Evolutionary conservation across 2,329 filamentous ascomycete genomes (phyloP).

Genomic region (Sclerotinia sclerotiorum): DNA sequence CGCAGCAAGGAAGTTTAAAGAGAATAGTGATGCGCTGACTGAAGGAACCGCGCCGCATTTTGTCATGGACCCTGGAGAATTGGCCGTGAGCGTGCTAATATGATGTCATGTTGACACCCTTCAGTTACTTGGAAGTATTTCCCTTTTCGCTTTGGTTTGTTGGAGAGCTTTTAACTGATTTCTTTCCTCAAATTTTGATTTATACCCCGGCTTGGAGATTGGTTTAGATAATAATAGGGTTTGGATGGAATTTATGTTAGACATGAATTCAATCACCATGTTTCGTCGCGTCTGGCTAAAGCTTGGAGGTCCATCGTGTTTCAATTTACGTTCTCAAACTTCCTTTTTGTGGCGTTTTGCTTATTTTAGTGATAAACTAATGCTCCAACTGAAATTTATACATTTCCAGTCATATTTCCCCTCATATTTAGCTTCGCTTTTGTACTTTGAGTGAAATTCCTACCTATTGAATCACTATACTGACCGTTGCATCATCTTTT

Average conservation of each 20-base stretch:
- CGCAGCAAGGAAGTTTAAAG: slow-evolving; percentile 2
- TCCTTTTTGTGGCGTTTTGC: background rate
- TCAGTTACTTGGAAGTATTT: background rate
- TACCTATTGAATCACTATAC: background rate
- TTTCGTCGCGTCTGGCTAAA: background rate
- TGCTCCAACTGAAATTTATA: background rate
- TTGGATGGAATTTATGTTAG: background rate
- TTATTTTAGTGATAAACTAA: background rate
- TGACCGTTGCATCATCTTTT: background rate
- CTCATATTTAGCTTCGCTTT: background rate
- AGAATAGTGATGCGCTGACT: slow-evolving; percentile 18
- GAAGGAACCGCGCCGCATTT: slow-evolving; percentile 10
- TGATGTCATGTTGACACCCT: background rate
- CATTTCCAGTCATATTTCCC: too few species aligned
- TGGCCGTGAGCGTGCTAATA: slow-evolving; percentile 9
- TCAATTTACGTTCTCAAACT: background rate
- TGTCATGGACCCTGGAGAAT: slow-evolving; percentile 13
- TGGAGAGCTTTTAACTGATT: background rate
- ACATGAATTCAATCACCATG: background rate
- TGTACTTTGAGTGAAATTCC: background rate
- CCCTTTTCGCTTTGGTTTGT: background rate
- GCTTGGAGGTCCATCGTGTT: background rate
- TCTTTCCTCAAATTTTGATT: background rate
- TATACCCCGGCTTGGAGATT: background rate
- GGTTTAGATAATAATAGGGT: background rate